phyloP scores from a whole-genome alignment of 2,329 filamentous ascomycete species.

The Colletotrichum orchidophilum region DNA sequence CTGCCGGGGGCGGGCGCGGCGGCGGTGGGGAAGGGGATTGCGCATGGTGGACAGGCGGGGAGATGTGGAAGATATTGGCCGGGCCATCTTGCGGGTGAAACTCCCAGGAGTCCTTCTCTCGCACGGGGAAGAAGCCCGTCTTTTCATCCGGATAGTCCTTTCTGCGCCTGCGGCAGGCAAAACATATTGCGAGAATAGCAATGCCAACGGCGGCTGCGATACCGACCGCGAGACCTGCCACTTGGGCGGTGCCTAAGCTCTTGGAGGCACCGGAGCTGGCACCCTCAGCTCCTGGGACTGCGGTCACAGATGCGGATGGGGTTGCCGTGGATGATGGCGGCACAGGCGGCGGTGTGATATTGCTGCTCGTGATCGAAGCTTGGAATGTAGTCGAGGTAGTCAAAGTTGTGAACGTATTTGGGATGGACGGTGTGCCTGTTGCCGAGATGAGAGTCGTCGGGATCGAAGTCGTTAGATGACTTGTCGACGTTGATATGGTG shows the following conservation, averaged over 20 bases:
- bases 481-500: slow-evolving; percentile 28
- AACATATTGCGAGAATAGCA: slow-evolving; percentile 56
- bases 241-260: slow-evolving; percentile 26
- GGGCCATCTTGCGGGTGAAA: slow-evolving; percentile 28
- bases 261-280: slow-evolving; percentile 19
- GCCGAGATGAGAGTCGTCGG: slow-evolving; percentile 27
- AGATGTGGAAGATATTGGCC: slow-evolving; percentile 50
- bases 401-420: slow-evolving; percentile 25
- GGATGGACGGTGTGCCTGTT: slow-evolving; percentile 13
- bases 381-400: slow-evolving; percentile 15
- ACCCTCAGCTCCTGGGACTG: slow-evolving; percentile 21
- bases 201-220: slow-evolving; percentile 43
- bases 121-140: slow-evolving; percentile 49
- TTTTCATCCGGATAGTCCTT: slow-evolving; percentile 49
- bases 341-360: slow-evolving; percentile 5
- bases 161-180: slow-evolving; percentile 54
- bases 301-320: slow-evolving; percentile 12
- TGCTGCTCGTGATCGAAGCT: slow-evolving; percentile 29
- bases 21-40: slow-evolving; percentile 37
- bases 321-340: slow-evolving; percentile 13
- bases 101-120: slow-evolving; percentile 50
- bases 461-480: slow-evolving; percentile 15
- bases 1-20: slow-evolving; percentile 4
- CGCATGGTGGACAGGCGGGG: slow-evolving; percentile 47
- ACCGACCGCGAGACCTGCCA: slow-evolving; percentile 32